Percentiles rank a stretch among this genome's conserved stretches.
Conservation (phyloP, 257 asterid species). For the Nicotiana otophora region DNA sequence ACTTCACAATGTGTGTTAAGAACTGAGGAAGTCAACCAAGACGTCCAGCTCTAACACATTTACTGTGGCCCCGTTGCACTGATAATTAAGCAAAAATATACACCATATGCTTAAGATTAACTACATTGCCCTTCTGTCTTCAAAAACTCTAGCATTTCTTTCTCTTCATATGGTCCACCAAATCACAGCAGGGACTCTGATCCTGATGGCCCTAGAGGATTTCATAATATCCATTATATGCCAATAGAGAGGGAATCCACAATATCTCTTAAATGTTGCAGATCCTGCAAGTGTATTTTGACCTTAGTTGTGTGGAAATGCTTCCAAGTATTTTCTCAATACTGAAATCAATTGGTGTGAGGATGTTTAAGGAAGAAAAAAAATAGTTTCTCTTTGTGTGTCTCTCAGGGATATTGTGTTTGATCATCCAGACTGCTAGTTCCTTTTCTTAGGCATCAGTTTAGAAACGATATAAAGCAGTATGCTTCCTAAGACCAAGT, state of each 20-base stretch:
- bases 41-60: not conserved
- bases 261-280: not conserved
- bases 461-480: not conserved
- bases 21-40: not conserved
- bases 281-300: not conserved
- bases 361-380: not conserved
- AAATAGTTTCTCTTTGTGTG: not conserved
- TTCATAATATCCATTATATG: not conserved
- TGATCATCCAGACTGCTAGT: not conserved
- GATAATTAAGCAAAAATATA: not conserved
- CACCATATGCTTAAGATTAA: not conserved
- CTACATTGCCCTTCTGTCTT: not conserved
- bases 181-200: not conserved
- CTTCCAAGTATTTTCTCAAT: not conserved
- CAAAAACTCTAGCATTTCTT: not conserved
- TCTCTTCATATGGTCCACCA: not conserved
- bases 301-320: conserved; percentile 7
- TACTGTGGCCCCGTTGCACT: not conserved
- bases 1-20: not conserved
- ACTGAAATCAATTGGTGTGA: not conserved
- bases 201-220: not conserved
- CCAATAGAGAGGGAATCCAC: not conserved
- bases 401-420: not conserved
- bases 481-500: not conserved
- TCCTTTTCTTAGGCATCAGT: not conserved